phyloP scores from a whole-genome alignment of 257 asterid genomes.

The Solanum virginianum region DNA sequence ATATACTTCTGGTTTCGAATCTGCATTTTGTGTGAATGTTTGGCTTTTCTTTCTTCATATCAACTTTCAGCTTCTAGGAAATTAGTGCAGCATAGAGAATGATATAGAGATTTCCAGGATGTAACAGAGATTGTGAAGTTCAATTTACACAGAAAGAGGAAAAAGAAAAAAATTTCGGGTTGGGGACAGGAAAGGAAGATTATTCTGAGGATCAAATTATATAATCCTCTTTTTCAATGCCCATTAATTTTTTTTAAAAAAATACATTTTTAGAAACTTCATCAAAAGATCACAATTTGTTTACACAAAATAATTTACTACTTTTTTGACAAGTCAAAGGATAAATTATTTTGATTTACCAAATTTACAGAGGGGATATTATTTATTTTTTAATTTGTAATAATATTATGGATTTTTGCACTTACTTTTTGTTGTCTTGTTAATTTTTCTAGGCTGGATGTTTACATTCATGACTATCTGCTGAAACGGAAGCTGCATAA shows the following conservation, averaged over 20 bases:
- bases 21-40: not conserved
- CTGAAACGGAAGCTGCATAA: conserved; percentile 77
- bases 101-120: not conserved
- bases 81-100: not conserved
- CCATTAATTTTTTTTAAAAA: not conserved
- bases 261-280: not conserved
- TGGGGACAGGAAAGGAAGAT: too few species aligned
- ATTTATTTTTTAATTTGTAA: too few species aligned
- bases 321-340: not conserved
- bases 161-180: too few species aligned
- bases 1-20: not conserved
- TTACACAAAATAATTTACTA: not conserved
- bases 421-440: not conserved
- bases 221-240: not conserved
- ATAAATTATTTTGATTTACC: not conserved
- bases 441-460: conserved; percentile 75
- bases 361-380: not conserved
- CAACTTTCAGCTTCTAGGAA: not conserved
- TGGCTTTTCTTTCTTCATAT: too few species aligned
- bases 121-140: too few species aligned
- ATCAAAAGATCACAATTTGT: not conserved
- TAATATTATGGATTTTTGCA: not conserved
- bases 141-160: too few species aligned
- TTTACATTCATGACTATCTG: conserved; percentile 90
- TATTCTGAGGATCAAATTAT: not conserved